Evolutionary conservation across 2,329 filamentous ascomycete species (phyloP), one percentile per base, ranked within the genome.

Genomic region (Trichophyton simii): DNA sequence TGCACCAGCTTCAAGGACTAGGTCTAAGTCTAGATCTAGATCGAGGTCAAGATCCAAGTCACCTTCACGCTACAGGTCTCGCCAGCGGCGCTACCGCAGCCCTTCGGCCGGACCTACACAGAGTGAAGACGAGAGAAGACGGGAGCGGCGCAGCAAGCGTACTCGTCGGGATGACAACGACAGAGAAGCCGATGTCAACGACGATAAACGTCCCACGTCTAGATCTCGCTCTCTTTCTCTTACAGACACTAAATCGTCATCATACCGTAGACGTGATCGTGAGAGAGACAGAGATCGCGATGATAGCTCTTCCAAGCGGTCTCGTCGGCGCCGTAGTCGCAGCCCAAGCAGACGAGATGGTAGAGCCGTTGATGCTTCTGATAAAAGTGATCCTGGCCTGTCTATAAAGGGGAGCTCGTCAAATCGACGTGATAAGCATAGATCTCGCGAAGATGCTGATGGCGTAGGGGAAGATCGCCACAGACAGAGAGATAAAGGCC

Each of bases 201-300:
- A 50, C 18, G 25, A 28, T 31, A 31, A 31, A 13, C 15, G 58
- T 8, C 71, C 74, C 50, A 72, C 75, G 63, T 64, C 66, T 64
- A 74, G 78, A 57, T 77, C 84, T 57, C 80, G 81, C 58, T 84
- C 85, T 0, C 80, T 86, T 62, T 89, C 87, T 3, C 79, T 80
- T 1, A 82, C 81, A 1, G 82, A 83, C 11, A 79, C 80, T 25
- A 83, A 80, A 60, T 80, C 82, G 5, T 48, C 44, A 22, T 78
- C 79, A 57, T 82, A 85, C 67, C 82, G 83, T 64, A 84, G 83
- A 66, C 34, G 34, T 38, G 34, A 38, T 13, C 34, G 34, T 38
- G 34, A 84, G 82, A 59, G 80, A 65, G 83, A 87, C 48, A 78
- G 78, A 62, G 79, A 82, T n/a, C 67, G 77, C 75, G 67, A 62